phyloP scores from a whole-genome alignment of 345 rosid species.

The Dovyalis caffra region DNA sequence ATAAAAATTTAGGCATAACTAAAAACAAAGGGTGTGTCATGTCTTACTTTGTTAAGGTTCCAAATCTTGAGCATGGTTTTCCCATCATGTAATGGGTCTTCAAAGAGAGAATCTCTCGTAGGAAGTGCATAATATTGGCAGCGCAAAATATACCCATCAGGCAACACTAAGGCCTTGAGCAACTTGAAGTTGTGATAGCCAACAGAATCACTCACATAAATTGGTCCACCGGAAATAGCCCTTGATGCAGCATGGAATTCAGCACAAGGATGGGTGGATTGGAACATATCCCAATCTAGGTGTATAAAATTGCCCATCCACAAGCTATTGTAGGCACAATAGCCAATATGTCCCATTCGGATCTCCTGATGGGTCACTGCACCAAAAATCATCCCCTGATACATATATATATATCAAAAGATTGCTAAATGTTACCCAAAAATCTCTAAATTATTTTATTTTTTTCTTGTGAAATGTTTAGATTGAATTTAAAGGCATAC shows the following conservation, averaged over 20 bases:
- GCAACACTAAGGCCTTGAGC: slow-evolving; percentile 66
- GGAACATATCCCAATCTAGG: slow-evolving; percentile 99
- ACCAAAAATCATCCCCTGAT: slow-evolving; percentile 92
- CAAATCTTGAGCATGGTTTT: slow-evolving; percentile 98
- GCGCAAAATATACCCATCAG: slow-evolving; percentile 76
- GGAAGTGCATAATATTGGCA: slow-evolving; percentile 90
- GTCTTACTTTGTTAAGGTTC: slow-evolving; percentile 84
- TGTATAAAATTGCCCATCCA: slow-evolving; percentile 99
- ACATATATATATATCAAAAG: too few species aligned
- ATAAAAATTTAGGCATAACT: background rate
- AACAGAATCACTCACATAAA: slow-evolving; percentile 76
- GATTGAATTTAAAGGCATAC: slow-evolving; percentile 35
- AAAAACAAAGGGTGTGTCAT: background rate
- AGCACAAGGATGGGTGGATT: slow-evolving; percentile 91
- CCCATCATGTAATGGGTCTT: slow-evolving; percentile 94
- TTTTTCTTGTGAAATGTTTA: too few species aligned
- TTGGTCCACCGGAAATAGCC: slow-evolving; percentile 92
- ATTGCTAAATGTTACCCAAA: too few species aligned
- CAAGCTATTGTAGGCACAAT: slow-evolving; percentile 89
- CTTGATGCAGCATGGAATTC: slow-evolving; percentile 96
- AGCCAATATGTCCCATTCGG: slow-evolving; percentile 96
- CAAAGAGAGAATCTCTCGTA: slow-evolving; percentile 80
- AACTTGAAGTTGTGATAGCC: slow-evolving; percentile 78
- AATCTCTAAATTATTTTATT: too few species aligned
- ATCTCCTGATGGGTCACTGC: slow-evolving; percentile 95